Conservation (phyloP, 2,329 filamentous ascomycete species). For the Arthrobotrys pseudoclavata region DNA sequence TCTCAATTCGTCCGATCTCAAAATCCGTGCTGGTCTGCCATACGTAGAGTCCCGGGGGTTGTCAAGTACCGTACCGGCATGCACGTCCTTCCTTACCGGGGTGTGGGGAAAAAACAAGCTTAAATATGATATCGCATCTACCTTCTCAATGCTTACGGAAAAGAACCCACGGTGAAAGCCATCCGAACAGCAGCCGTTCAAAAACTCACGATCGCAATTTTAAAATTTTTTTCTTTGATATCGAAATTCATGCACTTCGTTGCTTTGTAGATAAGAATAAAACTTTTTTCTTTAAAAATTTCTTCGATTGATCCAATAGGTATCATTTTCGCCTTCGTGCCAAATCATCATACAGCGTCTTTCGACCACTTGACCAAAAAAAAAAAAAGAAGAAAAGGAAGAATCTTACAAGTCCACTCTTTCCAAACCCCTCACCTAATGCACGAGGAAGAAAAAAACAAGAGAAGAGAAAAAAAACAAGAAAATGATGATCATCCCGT, state of each 20-base stretch:
- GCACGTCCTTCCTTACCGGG: background rate
- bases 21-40: background rate
- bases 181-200: too few relatives aligned
- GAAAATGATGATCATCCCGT: constrained; percentile 57
- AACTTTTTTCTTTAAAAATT: constrained; percentile 21
- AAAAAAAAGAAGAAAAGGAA: constrained; percentile 21
- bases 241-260: constrained; percentile 1
- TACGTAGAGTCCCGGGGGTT: too few relatives aligned
- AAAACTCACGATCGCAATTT: constrained; percentile 3
- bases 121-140: constrained; percentile 29
- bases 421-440: constrained; percentile 21
- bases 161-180: too few relatives aligned
- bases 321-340: constrained; percentile 36
- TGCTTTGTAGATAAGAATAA: constrained; percentile 4
- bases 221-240: background rate
- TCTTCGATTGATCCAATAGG: background rate
- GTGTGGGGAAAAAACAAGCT: background rate
- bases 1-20: constrained; percentile 32
- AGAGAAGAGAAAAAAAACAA: constrained; percentile 33
- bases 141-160: background rate
- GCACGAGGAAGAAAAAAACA: constrained; percentile 28
- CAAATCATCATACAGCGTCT: constrained; percentile 56
- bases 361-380: background rate
- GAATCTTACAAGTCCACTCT: constrained; percentile 38
- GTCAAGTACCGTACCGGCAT: background rate